phyloP scores from a whole-genome alignment of 2,329 filamentous ascomycete genomes.

The Arthrobotrys sinensis region DNA sequence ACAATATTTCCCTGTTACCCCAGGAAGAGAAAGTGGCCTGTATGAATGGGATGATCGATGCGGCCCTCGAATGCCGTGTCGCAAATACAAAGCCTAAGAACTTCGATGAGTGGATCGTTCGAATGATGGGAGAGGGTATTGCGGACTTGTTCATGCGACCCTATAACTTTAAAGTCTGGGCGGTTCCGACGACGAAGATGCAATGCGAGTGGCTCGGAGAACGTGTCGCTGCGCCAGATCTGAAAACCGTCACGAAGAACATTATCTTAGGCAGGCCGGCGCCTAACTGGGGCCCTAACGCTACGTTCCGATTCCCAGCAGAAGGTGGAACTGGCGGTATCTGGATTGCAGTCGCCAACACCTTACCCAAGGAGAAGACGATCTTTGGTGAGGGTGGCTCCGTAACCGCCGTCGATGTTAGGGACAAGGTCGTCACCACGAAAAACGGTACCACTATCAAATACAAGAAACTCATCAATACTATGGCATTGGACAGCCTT shows the following conservation, averaged over 20 bases:
- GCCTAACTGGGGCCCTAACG: constrained; percentile 97
- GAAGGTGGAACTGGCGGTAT: constrained; percentile 96
- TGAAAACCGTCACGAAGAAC: constrained; percentile 94
- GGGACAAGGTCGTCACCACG: constrained; percentile 85
- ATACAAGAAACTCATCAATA: constrained; percentile 93
- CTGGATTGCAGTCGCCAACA: constrained; percentile 97
- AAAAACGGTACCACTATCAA: constrained; percentile 88
- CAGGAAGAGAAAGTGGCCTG: constrained; percentile 97
- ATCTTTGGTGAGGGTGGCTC: constrained; percentile 87
- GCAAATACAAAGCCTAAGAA: constrained; percentile 92
- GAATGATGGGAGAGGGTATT: constrained; percentile 88
- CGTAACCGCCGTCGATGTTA: constrained; percentile 88
- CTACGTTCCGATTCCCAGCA: constrained; percentile 97
- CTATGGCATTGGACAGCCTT: constrained; percentile 93
- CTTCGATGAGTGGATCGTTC: constrained; percentile 98
- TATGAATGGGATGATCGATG: constrained; percentile 96
- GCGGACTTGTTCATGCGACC: constrained; percentile 98
- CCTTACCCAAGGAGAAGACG: constrained; percentile 90
- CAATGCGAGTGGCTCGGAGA: constrained; percentile 99
- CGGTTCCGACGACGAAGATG: constrained; percentile 99
- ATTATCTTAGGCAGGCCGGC: constrained; percentile 96
- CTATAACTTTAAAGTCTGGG: constrained; percentile 99
- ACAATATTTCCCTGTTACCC: constrained; percentile 98
- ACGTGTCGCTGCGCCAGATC: constrained; percentile 95
- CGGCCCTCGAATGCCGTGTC: constrained; percentile 87